phyloP scores from a whole-genome alignment of 352 stramenopile genomes.

The Globisporangium yorkense region DNA sequence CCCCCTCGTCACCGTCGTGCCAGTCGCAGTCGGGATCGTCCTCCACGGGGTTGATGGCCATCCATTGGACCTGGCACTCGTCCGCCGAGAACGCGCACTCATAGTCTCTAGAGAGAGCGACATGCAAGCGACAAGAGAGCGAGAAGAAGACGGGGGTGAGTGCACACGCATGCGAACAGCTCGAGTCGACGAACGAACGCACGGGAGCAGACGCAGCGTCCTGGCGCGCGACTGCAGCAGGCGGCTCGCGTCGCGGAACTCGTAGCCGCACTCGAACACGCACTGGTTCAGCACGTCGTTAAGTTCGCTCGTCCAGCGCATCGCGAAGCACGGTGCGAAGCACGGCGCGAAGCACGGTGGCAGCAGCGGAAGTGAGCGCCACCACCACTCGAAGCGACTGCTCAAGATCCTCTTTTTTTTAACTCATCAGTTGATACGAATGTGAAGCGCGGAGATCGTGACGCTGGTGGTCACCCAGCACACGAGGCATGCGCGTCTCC shows the following conservation, averaged over 20 bases:
- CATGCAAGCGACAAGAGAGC: background rate
- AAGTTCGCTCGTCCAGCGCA: slow-evolving; percentile 63
- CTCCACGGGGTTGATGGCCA: slow-evolving; percentile 54
- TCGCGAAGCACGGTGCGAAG: slow-evolving; percentile 8
- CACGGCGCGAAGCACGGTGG: background rate
- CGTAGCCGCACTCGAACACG: slow-evolving; percentile 68
- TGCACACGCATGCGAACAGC: slow-evolving; percentile 7
- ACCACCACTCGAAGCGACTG: too few species aligned
- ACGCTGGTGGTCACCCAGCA: too few species aligned
- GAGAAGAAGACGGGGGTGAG: background rate
- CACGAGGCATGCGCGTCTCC: too few species aligned
- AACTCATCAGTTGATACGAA: too few species aligned
- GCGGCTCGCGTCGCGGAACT: slow-evolving; percentile 41
- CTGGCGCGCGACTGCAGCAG: slow-evolving; percentile 32
- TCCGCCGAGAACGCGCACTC: slow-evolving; percentile 26
- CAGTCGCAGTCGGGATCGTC: slow-evolving; percentile 20
- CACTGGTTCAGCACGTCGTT: slow-evolving; percentile 68
- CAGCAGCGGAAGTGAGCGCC: background rate
- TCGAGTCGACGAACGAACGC: slow-evolving; percentile 1
- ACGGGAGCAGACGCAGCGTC: slow-evolving; percentile 43
- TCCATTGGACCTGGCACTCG: slow-evolving; percentile 59
- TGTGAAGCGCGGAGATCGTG: too few species aligned
- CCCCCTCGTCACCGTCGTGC: background rate
- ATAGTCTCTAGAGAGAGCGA: slow-evolving; percentile 13
- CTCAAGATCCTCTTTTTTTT: too few species aligned